Conservation (phyloP, 768 basidiomycete genomes). For the Kwoniella sp. region DNA sequence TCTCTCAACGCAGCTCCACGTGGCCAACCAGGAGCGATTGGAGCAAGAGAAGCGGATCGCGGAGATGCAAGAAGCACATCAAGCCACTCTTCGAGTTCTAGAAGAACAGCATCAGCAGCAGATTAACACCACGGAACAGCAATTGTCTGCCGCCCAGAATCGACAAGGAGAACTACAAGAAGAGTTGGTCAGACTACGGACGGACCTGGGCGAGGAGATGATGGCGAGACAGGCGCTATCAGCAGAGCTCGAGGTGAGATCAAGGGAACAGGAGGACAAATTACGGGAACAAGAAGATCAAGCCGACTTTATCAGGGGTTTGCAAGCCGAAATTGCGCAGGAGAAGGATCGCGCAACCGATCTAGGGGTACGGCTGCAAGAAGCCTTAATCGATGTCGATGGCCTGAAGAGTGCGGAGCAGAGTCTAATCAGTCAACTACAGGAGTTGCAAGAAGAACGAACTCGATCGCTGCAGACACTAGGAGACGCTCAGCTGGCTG, state of each 20-base stretch:
- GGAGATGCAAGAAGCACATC: slow-evolving; percentile 61
- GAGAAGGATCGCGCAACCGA: slow-evolving; percentile 60
- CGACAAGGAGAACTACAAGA: slow-evolving; percentile 46
- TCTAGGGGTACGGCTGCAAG: slow-evolving; percentile 47
- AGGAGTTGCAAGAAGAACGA: slow-evolving; percentile 73
- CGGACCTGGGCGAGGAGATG: slow-evolving; percentile 47
- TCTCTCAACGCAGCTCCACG: slow-evolving; percentile 61
- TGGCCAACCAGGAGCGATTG: slow-evolving; percentile 63
- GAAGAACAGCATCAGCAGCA: slow-evolving; percentile 23
- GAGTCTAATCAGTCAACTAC: slow-evolving; percentile 62
- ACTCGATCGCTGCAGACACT: slow-evolving; percentile 69
- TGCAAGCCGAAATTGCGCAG: slow-evolving; percentile 45
- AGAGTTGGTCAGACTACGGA: slow-evolving; percentile 40
- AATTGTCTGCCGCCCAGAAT: slow-evolving; percentile 26
- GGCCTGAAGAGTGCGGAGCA: slow-evolving; percentile 60
- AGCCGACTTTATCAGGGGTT: slow-evolving; percentile 29
- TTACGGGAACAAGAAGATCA: slow-evolving; percentile 39
- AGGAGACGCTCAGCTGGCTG: slow-evolving; percentile 73
- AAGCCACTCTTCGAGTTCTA: slow-evolving; percentile 20
- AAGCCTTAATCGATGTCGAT: slow-evolving; percentile 49
- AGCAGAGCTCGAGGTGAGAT: slow-evolving; percentile 37
- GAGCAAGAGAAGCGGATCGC: slow-evolving; percentile 66
- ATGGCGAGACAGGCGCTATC: slow-evolving; percentile 44
- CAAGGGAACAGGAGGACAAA: slow-evolving; percentile 35
- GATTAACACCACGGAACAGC: slow-evolving; percentile 14